Evolutionary conservation across 768 basidiomycete species (phyloP).

Genomic region (Naganishia vishniacii): DNA sequence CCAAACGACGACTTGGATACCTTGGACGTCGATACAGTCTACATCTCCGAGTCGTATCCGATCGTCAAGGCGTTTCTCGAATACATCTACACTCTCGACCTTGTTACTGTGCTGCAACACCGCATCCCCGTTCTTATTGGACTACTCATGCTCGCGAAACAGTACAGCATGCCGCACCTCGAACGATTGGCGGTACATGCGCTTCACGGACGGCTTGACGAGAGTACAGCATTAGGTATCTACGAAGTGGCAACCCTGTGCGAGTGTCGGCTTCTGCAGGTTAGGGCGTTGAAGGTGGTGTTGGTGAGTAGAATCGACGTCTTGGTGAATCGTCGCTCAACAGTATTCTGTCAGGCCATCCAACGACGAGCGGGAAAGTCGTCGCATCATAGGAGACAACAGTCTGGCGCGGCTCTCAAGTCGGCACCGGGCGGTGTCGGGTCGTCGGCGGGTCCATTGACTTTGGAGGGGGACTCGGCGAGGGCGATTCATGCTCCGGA

Average conservation of each 20-base stretch:
- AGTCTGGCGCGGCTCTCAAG: not conserved
- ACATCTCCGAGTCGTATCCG: constrained; percentile 82
- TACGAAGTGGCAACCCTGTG: constrained; percentile 93
- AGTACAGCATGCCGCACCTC: constrained; percentile 72
- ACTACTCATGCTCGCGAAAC: constrained; percentile 73
- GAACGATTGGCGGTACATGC: constrained; percentile 81
- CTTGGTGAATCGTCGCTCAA: too few relatives aligned
- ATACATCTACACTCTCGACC: constrained; percentile 81
- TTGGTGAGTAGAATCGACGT: constrained; percentile 30
- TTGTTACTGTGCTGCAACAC: constrained; percentile 86
- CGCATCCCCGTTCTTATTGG: constrained; percentile 83
- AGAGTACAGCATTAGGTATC: constrained; percentile 78
- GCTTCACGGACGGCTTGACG: constrained; percentile 80
- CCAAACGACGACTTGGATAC: constrained; percentile 46
- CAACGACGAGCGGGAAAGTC: constrained; percentile 16
- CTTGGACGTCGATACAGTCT: constrained; percentile 72
- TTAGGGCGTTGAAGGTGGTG: constrained; percentile 58
- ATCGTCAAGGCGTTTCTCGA: constrained; percentile 83
- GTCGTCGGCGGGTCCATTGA: not conserved
- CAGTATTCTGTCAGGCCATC: constrained; percentile 3
- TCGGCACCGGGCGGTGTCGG: not conserved
- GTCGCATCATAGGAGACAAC: constrained; percentile 1
- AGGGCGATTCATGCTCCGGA: not conserved
- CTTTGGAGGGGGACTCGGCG: not conserved
- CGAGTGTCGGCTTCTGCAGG: constrained; percentile 79